Conservation (phyloP, 176 grass and related monocot genomes). For the sorghum (Sorghum bicolor) region DNA sequence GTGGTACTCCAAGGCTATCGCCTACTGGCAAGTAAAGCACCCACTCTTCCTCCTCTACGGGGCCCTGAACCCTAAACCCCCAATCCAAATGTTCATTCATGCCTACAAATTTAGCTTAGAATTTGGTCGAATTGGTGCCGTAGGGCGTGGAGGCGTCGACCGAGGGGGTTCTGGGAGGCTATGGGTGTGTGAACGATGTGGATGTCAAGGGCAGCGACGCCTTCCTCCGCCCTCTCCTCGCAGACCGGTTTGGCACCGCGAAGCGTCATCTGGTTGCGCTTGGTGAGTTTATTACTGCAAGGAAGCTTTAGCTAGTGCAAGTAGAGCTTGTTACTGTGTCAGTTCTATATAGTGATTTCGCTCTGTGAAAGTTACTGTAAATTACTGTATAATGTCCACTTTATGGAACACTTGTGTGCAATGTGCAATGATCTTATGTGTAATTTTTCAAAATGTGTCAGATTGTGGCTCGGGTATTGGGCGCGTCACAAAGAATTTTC, state of each 20-base stretch:
- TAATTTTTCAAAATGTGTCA: conserved; percentile 25
- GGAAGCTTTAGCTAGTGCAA: background rate
- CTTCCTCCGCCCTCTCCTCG: conserved; percentile 73
- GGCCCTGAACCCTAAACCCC: conserved; percentile 29
- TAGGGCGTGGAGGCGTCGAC: conserved; percentile 90
- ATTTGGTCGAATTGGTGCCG: conserved; percentile 20
- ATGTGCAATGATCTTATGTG: background rate
- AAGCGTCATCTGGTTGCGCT: conserved; percentile 72
- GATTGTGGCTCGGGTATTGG: conserved; percentile 98
- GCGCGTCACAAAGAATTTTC: conserved; percentile 90
- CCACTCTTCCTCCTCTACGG: background rate
- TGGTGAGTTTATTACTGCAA: conserved; percentile 34
- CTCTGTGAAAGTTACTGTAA: background rate
- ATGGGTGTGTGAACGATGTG: conserved; percentile 78
- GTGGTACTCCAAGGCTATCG: conserved; percentile 94
- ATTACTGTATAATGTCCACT: background rate
- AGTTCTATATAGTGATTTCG: background rate
- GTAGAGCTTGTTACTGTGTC: background rate
- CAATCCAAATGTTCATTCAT: background rate
- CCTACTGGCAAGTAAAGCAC: conserved; percentile 93
- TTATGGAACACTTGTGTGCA: background rate
- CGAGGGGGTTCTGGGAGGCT: conserved; percentile 90
- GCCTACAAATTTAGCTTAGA: conserved; percentile 2
- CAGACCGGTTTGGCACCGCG: conserved; percentile 51
- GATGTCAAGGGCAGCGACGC: conserved; percentile 92